These are phyloP conservation scores for Suhomyces kunorum DNA, from an alignment of 1,139 yeast species.

Conservation along the genomic window DNA sequence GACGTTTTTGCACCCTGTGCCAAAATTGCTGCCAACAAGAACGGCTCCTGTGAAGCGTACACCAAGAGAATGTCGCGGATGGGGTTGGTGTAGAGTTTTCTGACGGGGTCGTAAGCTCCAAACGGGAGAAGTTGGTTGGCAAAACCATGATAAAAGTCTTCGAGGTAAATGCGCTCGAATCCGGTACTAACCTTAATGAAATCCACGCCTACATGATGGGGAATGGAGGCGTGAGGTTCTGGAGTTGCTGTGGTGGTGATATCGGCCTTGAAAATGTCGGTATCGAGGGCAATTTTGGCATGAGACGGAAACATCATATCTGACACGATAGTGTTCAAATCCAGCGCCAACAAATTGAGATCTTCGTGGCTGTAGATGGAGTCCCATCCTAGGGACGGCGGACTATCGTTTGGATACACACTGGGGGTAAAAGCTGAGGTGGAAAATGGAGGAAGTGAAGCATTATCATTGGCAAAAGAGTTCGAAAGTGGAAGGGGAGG, in stretches of 20 bases:
- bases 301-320: constrained; percentile 40
- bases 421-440: constrained; percentile 1
- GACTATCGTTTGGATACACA: constrained; percentile 6
- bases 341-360: constrained; percentile 41
- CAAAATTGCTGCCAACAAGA: constrained; percentile 63
- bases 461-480: not conserved
- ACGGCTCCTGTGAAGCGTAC: constrained; percentile 61
- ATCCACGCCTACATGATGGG: constrained; percentile 36
- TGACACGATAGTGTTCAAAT: constrained; percentile 44
- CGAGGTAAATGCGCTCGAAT: constrained; percentile 52
- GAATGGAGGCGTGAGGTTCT: constrained; percentile 17
- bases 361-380: constrained; percentile 34
- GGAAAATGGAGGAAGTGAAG: constrained; percentile 2
- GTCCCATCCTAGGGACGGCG: constrained; percentile 11
- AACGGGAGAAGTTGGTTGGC: constrained; percentile 65
- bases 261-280: not conserved
- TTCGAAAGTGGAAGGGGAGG: constrained; percentile 4
- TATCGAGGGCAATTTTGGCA: constrained; percentile 12
- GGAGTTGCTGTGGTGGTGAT: not conserved
- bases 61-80: constrained; percentile 62
- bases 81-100: constrained; percentile 50
- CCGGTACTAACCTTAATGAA: constrained; percentile 39
- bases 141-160: constrained; percentile 60
- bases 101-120: constrained; percentile 45
- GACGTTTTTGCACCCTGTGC: constrained; percentile 72